A percentile compares a stretch with the other conserved stretches of the same genome.
These are phyloP conservation scores for Calonectria leucothoes DNA, from an alignment of 2,329 filamentous ascomycete genomes.

Conservation along the genomic window DNA sequence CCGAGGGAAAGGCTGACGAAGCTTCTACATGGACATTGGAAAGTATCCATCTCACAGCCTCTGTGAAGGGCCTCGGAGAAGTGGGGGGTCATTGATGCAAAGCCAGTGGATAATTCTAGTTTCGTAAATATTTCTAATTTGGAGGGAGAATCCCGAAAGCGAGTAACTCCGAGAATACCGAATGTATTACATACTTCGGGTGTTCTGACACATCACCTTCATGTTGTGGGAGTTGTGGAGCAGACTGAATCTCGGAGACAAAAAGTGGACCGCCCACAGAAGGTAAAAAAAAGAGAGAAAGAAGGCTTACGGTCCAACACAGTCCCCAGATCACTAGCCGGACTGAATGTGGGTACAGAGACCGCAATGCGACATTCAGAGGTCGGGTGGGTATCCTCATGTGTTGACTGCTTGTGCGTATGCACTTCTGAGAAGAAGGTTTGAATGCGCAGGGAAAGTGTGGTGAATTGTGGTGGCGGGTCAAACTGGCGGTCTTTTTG, in stretches of 20 bases:
- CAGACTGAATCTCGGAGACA: not conserved
- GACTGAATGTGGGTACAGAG: not conserved
- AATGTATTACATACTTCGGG: not conserved
- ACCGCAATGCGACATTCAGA: not conserved
- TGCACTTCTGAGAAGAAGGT: not conserved
- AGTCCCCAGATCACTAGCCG: not conserved
- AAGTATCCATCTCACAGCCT: too few species aligned
- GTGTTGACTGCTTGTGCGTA: not conserved
- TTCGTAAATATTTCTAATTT: conserved; percentile 35
- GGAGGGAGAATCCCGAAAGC: not conserved
- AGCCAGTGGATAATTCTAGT: too few species aligned
- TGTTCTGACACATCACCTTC: not conserved
- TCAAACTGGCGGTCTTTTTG: not conserved
- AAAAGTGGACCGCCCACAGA: not conserved
- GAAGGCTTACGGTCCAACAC: not conserved
- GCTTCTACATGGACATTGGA: too few species aligned
- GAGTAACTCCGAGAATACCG: not conserved
- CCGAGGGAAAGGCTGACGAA: too few species aligned
- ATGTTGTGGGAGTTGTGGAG: not conserved
- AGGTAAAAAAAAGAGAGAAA: too few species aligned
- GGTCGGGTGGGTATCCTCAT: not conserved
- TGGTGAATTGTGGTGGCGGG: not conserved
- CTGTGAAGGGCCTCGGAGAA: too few species aligned
- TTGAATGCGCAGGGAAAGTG: not conserved
- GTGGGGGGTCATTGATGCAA: too few species aligned